Conservation (phyloP, 2,329 filamentous ascomycete genomes). For the Verticillium isaacii region DNA sequence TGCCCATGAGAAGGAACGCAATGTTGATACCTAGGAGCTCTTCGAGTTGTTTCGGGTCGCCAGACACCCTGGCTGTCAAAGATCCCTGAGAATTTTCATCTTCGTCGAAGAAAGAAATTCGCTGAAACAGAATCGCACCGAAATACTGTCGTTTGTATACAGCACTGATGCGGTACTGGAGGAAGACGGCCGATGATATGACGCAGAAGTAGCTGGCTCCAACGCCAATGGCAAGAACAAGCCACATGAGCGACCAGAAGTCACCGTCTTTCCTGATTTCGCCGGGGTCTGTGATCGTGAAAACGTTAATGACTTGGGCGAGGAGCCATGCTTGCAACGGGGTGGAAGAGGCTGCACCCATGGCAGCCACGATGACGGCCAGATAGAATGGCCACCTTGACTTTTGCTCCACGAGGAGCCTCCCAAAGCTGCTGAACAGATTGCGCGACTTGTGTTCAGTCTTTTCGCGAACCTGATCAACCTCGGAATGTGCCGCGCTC, state of each 20-base stretch:
- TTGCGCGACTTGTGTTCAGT: conserved; percentile 34
- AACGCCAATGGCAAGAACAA: conserved; percentile 48
- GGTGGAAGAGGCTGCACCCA: conserved; percentile 36
- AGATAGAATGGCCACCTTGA: conserved; percentile 44
- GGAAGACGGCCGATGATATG: conserved; percentile 35
- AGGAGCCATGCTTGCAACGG: conserved; percentile 53
- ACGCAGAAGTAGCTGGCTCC: conserved; percentile 50
- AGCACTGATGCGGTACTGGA: conserved; percentile 45
- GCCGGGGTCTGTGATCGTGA: conserved; percentile 26
- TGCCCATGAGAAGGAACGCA: conserved; percentile 55
- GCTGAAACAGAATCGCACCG: conserved; percentile 53
- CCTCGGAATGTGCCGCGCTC: conserved; percentile 35
- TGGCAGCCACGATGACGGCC: conserved; percentile 42
- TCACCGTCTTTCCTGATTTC: conserved; percentile 37
- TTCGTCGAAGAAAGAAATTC: conserved; percentile 55
- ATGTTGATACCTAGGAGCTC: conserved; percentile 61
- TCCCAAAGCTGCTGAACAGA: conserved; percentile 49
- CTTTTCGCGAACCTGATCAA: conserved; percentile 17
- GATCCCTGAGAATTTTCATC: conserved; percentile 57
- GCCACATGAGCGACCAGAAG: conserved; percentile 65
- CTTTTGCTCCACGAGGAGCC: conserved; percentile 52
- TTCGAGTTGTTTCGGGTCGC: conserved; percentile 56
- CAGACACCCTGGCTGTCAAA: conserved; percentile 49
- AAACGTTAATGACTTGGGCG: conserved; percentile 46
- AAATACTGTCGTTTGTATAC: conserved; percentile 58